Conservation (phyloP, 1,284 basidiomycete genomes). For the Cryptococcus maquisensis region DNA sequence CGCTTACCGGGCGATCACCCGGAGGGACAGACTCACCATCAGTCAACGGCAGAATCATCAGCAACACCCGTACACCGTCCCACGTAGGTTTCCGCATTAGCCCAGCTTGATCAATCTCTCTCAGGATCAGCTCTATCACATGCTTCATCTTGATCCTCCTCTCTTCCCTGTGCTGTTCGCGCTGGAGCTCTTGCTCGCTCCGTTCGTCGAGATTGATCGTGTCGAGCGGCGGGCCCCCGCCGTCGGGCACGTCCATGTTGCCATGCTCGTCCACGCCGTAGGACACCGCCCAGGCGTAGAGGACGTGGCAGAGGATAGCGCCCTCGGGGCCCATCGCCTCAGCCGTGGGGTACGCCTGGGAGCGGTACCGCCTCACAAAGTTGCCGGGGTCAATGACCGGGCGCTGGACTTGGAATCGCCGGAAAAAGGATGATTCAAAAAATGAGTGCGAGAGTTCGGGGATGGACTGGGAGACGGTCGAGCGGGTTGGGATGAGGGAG, state of each 20-base stretch:
- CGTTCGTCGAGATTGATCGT: slow-evolving; percentile 17
- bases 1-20: not conserved
- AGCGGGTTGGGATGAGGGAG: slow-evolving; percentile 14
- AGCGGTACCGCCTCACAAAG: slow-evolving; percentile 61
- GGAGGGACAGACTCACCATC: slow-evolving; percentile 58
- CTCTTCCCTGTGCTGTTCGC: slow-evolving; percentile 44
- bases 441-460: slow-evolving; percentile 70
- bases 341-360: slow-evolving; percentile 51
- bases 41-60: slow-evolving; percentile 72
- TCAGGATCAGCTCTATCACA: slow-evolving; percentile 69
- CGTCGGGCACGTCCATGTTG: slow-evolving; percentile 41
- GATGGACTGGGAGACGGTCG: slow-evolving; percentile 52
- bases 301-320: slow-evolving; percentile 50
- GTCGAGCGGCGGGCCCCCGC: slow-evolving; percentile 20
- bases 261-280: slow-evolving; percentile 79
- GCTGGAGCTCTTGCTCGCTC: slow-evolving; percentile 35
- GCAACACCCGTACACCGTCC: slow-evolving; percentile 73
- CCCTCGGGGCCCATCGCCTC: slow-evolving; percentile 56
- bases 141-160: slow-evolving; percentile 51
- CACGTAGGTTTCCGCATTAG: slow-evolving; percentile 74
- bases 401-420: slow-evolving; percentile 72
- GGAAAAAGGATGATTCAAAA: slow-evolving; percentile 75
- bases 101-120: slow-evolving; percentile 70
- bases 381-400: slow-evolving; percentile 58
- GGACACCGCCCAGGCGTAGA: slow-evolving; percentile 79